Evolutionary conservation across 2,329 filamentous ascomycete species (phyloP).

Genomic region (Elsinoe batatas): DNA sequence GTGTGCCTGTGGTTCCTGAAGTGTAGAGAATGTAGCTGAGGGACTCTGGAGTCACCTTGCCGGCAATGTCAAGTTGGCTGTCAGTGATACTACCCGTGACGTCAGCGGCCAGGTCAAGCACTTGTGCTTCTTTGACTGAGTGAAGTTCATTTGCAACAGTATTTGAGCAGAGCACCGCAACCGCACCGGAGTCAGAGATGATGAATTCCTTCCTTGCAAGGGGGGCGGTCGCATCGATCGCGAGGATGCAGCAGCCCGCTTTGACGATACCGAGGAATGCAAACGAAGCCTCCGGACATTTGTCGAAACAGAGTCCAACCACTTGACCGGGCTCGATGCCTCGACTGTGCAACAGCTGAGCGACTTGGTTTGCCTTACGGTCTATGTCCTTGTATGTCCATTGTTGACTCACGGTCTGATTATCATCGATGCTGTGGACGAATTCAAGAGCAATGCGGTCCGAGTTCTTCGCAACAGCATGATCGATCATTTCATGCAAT

Average conservation of each 20-base stretch:
- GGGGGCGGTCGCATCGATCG: constrained; percentile 67
- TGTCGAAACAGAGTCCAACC: constrained; percentile 71
- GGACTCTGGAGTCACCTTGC: constrained; percentile 37
- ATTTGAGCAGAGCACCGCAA: constrained; percentile 47
- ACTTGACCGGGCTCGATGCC: constrained; percentile 49
- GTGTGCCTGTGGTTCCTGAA: constrained; percentile 74
- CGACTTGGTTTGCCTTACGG: constrained; percentile 59
- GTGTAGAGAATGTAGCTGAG: constrained; percentile 81
- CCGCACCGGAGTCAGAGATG: constrained; percentile 59
- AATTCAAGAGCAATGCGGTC: constrained; percentile 65
- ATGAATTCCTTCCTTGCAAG: constrained; percentile 68
- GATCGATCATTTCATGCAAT: constrained; percentile 71
- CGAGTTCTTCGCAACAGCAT: constrained; percentile 47
- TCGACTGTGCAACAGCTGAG: constrained; percentile 48
- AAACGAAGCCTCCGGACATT: constrained; percentile 76
- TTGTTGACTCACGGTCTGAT: constrained; percentile 36
- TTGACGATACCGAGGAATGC: constrained; percentile 75
- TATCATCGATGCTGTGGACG: constrained; percentile 35
- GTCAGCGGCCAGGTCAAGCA: constrained; percentile 37
- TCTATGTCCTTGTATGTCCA: constrained; percentile 75
- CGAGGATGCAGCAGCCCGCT: constrained; percentile 70
- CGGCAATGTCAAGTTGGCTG: not conserved
- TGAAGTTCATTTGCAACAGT: constrained; percentile 10
- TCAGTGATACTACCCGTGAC: constrained; percentile 29
- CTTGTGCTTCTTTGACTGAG: constrained; percentile 21